A percentile compares a stretch with the other conserved stretches of the same genome.
These are phyloP conservation scores for Rheum nobile DNA, from an alignment of 148 eudicot genomes.

Conservation along the genomic window DNA sequence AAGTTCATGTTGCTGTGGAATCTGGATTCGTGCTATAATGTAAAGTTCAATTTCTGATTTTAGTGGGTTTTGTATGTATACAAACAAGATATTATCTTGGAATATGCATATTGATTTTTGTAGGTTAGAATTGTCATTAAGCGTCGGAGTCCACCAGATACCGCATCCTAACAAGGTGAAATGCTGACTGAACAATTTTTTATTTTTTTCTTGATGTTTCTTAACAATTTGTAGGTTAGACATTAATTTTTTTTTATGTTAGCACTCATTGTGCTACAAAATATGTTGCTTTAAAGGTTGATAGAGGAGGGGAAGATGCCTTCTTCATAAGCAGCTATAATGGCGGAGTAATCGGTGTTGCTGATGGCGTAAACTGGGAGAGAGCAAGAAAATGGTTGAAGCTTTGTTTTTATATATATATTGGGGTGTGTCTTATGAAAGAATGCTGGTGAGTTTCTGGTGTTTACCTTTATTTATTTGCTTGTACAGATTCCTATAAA, in stretches of 20 bases:
- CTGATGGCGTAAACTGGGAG: constrained; percentile 98
- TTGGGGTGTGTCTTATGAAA: too few species aligned
- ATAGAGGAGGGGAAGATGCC: constrained; percentile 93
- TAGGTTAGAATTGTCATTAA: constrained; percentile 46
- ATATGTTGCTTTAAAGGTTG: constrained; percentile 39
- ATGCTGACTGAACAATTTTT: background rate
- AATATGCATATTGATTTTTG: constrained; percentile 1
- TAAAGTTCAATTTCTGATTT: background rate
- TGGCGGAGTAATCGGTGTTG: constrained; percentile 82
- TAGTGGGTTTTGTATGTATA: background rate
- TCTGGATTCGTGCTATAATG: background rate
- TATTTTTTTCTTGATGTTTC: background rate
- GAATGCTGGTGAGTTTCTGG: too few species aligned
- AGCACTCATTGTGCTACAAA: background rate
- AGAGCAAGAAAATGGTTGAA: too few species aligned
- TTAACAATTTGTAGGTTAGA: background rate
- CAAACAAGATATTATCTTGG: background rate
- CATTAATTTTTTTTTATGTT: background rate
- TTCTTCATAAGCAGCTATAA: constrained; percentile 58
- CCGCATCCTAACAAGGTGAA: constrained; percentile 92
- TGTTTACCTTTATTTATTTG: too few species aligned
- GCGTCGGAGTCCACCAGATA: constrained; percentile 68
- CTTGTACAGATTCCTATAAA: too few species aligned
- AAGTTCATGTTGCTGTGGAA: background rate
- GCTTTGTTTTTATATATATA: too few species aligned